Evolutionary conservation across 495 filamentous ascomycete species (phyloP), one percentile per base, ranked within the genome.

Genomic region (Daldinia bambusicola): DNA sequence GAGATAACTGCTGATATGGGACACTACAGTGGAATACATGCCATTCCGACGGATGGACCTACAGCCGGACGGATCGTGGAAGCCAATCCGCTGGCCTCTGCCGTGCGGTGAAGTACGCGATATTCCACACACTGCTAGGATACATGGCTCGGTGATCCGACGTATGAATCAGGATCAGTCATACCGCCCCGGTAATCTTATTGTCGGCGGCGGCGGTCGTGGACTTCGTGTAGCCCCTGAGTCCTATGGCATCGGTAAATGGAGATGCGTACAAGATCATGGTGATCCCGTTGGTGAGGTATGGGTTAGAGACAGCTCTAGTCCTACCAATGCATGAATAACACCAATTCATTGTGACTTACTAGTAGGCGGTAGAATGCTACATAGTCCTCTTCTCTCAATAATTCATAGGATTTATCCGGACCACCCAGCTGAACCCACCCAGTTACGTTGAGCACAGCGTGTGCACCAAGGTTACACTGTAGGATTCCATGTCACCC

Each of bases 11-110:
- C 66, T 73, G 55, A 73, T 32, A 0, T 2, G 2, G 6, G n/a
- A 3, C 22, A 14, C 43, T 22, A 7, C 14, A 73, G 70, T 95
- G 92, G 92, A 96, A 74, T 94, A 90, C 73, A 80, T 96, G 13
- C 93, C 93, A 0, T 95, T 95, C 80, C 87, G 92, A 1, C 86
- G 93, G 8, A 93, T 96, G 91, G 93, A 95, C 74, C 75, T 95
- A 18, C 85, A 87, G 55, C 61, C 82, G 2, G 89, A 95, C 66
- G 92, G 92, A 0, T 87, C 87, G 0, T 96, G 93, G 93, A 90
- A 91, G 70, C 89, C 91, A 0, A 95, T 96, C 64, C 80, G 88
- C 20, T 94, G 92, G 89, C 93, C 93, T 0, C 77, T 95, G 4
- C 93, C 93, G 0, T 87, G 88, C 51, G 93, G 93, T 26, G 93